Percentiles rank a stretch among this genome's conserved stretches.
Evolutionary conservation across 805 yeast genomes (phyloP).

Genomic region (Ogataea haglerorum): DNA sequence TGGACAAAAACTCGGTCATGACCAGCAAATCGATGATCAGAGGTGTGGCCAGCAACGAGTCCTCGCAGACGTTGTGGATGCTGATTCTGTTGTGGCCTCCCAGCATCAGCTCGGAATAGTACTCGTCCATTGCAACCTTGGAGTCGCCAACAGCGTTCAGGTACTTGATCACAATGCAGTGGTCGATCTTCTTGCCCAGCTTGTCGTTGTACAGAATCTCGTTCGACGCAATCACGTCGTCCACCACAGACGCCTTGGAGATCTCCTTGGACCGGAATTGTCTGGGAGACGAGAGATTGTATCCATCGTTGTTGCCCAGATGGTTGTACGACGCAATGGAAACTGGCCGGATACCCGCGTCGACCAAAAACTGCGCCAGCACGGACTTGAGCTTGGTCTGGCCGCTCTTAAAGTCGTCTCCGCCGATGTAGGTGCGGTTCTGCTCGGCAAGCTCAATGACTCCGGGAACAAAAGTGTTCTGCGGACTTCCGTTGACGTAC

Average conservation of each 20-base stretch:
- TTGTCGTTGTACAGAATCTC: constrained; percentile 78
- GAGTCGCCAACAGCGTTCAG: constrained; percentile 93
- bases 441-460: constrained; percentile 84
- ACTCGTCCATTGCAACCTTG: constrained; percentile 98
- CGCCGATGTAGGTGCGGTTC: constrained; percentile 77
- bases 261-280: constrained; percentile 96
- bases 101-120: constrained; percentile 92
- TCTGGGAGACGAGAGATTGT: constrained; percentile 82
- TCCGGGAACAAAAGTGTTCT: constrained; percentile 96
- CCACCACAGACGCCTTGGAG: constrained; percentile 88
- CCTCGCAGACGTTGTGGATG: constrained; percentile 95
- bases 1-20: constrained; percentile 83
- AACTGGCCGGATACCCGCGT: constrained; percentile 93
- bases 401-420: constrained; percentile 96
- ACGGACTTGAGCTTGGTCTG: constrained; percentile 97
- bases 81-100: constrained; percentile 96
- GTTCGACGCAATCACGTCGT: constrained; percentile 89
- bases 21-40: constrained; percentile 87
- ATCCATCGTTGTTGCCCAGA: constrained; percentile 95
- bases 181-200: constrained; percentile 77
- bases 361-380: constrained; percentile 90
- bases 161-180: constrained; percentile 92
- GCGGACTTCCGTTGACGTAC: constrained; percentile 95
- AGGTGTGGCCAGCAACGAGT: constrained; percentile 91
- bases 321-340: constrained; percentile 96